Evolutionary conservation across 75 land plant genomes (phyloP).

Genomic region (Picea glauca): DNA sequence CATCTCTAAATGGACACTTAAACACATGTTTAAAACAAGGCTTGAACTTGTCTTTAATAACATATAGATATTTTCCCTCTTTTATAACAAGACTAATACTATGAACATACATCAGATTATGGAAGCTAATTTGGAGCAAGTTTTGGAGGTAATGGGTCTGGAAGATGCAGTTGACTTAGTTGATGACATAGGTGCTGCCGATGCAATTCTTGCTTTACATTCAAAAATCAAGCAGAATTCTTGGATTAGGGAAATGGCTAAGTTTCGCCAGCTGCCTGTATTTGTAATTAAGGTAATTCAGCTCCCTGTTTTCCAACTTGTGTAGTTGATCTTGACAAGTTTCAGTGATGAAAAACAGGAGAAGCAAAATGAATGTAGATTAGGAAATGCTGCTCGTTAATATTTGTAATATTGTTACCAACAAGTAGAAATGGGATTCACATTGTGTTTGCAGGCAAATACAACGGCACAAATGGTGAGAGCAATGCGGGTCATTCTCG

Average conservation of each 20-base stretch:
- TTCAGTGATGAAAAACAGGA: too few species aligned
- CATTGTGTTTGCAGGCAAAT: conserved; percentile 53
- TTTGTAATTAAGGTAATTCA: conserved; percentile 76
- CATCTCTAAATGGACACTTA: not conserved
- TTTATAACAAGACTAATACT: conserved; percentile 5
- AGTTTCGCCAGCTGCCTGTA: conserved; percentile 69
- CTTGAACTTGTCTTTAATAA: not conserved
- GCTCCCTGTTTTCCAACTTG: too few species aligned
- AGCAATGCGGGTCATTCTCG: conserved; percentile 56
- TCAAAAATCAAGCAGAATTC: conserved; percentile 80
- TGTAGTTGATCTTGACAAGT: too few species aligned
- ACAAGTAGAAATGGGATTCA: not conserved
- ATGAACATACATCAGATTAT: conserved; percentile 53
- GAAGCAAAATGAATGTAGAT: not conserved
- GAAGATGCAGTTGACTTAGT: conserved; percentile 53
- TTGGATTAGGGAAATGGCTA: conserved; percentile 75
- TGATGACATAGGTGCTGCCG: conserved; percentile 81
- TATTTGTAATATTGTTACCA: not conserved
- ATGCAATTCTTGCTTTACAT: conserved; percentile 74
- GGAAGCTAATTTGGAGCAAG: conserved; percentile 68
- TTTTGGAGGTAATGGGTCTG: conserved; percentile 62
- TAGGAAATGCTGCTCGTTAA: not conserved
- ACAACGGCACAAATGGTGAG: conserved; percentile 72
- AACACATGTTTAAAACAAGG: not conserved
- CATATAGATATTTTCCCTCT: not conserved